Conservation (phyloP, 306 rosid species). For the Quercus ilex region DNA sequence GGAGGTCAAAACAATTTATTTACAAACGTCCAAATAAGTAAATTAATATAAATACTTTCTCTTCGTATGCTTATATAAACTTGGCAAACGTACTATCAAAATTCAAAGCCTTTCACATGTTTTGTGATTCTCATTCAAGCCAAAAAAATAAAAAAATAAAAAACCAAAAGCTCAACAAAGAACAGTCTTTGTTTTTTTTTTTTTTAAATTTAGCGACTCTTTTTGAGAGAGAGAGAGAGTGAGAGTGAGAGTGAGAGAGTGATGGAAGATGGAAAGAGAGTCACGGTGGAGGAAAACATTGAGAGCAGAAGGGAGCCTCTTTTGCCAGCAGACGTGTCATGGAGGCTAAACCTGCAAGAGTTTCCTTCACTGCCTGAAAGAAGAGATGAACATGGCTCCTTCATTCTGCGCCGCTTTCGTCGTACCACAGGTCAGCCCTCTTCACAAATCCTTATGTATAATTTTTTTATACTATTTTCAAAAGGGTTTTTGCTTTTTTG, state of each 20-base stretch:
- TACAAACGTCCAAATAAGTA: too few relatives aligned
- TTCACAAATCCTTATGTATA: background rate
- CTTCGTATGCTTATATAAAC: too few relatives aligned
- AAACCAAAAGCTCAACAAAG: too few relatives aligned
- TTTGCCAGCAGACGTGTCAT: slow-evolving; percentile 13
- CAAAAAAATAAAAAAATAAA: too few relatives aligned
- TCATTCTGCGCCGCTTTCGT: slow-evolving; percentile 13
- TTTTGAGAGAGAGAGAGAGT: background rate
- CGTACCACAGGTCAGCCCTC: slow-evolving; percentile 16
- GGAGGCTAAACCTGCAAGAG: slow-evolving; percentile 35
- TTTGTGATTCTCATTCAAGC: too few relatives aligned
- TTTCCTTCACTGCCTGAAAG: slow-evolving; percentile 6
- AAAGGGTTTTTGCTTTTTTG: background rate
- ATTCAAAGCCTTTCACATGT: too few relatives aligned
- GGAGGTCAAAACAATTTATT: too few relatives aligned
- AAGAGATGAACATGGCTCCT: background rate
- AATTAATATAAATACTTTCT: too few relatives aligned
- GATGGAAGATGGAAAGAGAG: background rate
- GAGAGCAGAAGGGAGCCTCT: slow-evolving; percentile 18
- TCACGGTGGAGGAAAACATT: background rate
- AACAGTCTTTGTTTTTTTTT: background rate
- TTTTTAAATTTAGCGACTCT: background rate
- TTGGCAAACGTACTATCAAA: too few relatives aligned
- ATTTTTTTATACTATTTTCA: background rate
- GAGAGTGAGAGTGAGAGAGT: background rate